These are phyloP conservation scores for Flagelloscypha sp. DNA, from an alignment of 768 basidiomycete genomes.

Conservation along the genomic window DNA sequence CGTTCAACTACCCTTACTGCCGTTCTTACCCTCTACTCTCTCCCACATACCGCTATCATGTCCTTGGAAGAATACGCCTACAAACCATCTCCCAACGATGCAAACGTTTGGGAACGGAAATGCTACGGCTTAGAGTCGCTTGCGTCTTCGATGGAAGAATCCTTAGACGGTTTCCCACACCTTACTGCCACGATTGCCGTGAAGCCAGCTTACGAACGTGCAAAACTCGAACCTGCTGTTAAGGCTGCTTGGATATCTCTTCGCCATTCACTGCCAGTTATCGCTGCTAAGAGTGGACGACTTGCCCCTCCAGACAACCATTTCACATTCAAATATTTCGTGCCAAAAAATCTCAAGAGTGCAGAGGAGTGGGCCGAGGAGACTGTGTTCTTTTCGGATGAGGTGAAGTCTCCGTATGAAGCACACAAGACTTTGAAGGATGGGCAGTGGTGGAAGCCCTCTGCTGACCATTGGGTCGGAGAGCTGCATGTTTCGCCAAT, in stretches of 20 bases:
- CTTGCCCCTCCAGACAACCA: background rate
- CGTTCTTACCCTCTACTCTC: too few species aligned
- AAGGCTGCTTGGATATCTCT: background rate
- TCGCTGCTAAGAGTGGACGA: background rate
- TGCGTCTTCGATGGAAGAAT: background rate
- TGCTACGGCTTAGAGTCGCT: background rate
- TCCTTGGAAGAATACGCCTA: too few species aligned
- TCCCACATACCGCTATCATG: too few species aligned
- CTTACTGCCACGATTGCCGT: background rate
- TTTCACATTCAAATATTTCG: background rate
- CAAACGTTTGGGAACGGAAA: background rate
- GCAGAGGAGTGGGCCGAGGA: background rate
- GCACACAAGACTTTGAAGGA: conserved; percentile 1
- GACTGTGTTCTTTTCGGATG: background rate
- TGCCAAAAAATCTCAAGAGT: background rate
- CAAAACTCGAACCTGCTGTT: background rate
- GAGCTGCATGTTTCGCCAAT: conserved; percentile 1
- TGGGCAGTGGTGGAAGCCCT: conserved; percentile 2
- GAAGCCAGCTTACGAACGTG: background rate
- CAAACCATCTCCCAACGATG: too few species aligned
- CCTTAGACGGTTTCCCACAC: background rate
- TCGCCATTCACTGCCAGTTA: background rate
- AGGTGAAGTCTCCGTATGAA: background rate
- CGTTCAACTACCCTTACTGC: too few species aligned
- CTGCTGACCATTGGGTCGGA: background rate